Evolutionary conservation across 2,329 filamentous ascomycete species (phyloP).

Genomic region (Camillea tinctor): DNA sequence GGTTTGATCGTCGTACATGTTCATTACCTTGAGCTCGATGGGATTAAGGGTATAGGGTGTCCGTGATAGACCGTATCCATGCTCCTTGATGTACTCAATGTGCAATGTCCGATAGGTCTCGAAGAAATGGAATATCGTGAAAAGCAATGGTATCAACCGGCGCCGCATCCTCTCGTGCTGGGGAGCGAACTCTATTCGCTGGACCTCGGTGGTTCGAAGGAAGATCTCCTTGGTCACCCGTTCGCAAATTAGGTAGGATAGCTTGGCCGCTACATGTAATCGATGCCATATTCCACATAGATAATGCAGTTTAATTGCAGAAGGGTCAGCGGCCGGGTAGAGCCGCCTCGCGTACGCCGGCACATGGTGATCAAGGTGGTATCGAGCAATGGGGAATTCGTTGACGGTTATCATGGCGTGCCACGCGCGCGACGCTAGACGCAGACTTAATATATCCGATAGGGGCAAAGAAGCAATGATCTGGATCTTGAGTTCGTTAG

Average conservation of each 20-base stretch:
- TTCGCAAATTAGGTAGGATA: slow-evolving; percentile 61
- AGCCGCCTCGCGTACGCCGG: slow-evolving; percentile 60
- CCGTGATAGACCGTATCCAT: slow-evolving; percentile 50
- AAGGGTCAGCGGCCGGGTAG: slow-evolving; percentile 52
- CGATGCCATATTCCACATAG: slow-evolving; percentile 66
- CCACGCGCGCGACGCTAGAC: slow-evolving; percentile 57
- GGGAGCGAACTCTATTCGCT: slow-evolving; percentile 56
- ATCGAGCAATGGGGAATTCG: slow-evolving; percentile 59
- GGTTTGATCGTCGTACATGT: slow-evolving; percentile 63
- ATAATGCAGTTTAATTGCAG: slow-evolving; percentile 56
- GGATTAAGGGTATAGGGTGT: slow-evolving; percentile 61
- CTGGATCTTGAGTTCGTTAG: slow-evolving; percentile 62
- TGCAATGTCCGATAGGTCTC: slow-evolving; percentile 62
- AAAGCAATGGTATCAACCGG: slow-evolving; percentile 61
- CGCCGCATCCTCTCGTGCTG: slow-evolving; percentile 64
- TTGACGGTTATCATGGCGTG: slow-evolving; percentile 59
- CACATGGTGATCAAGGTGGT: slow-evolving; percentile 59
- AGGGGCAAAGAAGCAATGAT: slow-evolving; percentile 60
- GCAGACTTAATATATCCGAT: slow-evolving; percentile 58
- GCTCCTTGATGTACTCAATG: slow-evolving; percentile 53
- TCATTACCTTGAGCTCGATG: slow-evolving; percentile 61
- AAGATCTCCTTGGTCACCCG: slow-evolving; percentile 67
- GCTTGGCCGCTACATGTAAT: slow-evolving; percentile 61
- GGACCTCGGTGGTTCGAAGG: slow-evolving; percentile 53
- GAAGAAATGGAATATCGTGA: slow-evolving; percentile 67